Percentiles rank a stretch among this genome's conserved stretches.
Conservation (phyloP, 208 protist species). For the Trypanosoma scelopori region DNA sequence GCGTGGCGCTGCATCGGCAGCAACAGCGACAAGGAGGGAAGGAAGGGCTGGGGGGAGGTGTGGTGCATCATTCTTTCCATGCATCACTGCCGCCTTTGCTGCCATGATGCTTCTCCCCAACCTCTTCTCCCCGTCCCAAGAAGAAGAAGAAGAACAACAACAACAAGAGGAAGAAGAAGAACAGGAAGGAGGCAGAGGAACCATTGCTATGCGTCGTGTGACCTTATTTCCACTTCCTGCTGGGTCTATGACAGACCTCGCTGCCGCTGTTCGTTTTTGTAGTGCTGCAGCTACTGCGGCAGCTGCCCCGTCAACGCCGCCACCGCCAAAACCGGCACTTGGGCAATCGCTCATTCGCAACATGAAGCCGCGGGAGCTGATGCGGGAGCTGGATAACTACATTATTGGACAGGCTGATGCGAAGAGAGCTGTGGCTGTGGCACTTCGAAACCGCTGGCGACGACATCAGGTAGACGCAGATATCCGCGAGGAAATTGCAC, state of each 20-base stretch:
- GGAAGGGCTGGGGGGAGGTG: too few relatives aligned
- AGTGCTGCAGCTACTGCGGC: conserved; percentile 56
- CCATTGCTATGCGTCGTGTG: conserved; percentile 21
- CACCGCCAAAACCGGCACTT: conserved; percentile 18
- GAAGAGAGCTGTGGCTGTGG: conserved; percentile 96
- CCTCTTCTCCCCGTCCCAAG: too few relatives aligned
- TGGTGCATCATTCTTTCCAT: too few relatives aligned
- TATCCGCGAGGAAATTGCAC: conserved; percentile 92
- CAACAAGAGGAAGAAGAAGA: not conserved
- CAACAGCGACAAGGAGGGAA: too few relatives aligned
- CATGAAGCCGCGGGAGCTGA: conserved; percentile 93
- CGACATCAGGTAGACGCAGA: conserved; percentile 88
- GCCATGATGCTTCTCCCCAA: too few relatives aligned
- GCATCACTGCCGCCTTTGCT: too few relatives aligned
- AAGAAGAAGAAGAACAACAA: conserved; percentile 9
- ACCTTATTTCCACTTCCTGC: conserved; percentile 8
- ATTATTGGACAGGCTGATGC: conserved; percentile 97
- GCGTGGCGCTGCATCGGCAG: too few relatives aligned
- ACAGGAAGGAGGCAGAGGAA: conserved; percentile 5
- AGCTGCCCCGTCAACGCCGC: conserved; percentile 25
- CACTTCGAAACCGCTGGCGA: conserved; percentile 95
- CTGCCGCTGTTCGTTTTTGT: conserved; percentile 32
- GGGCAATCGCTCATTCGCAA: conserved; percentile 70
- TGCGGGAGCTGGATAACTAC: conserved; percentile 94
- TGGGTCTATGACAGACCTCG: conserved; percentile 4